Base-by-base conservation (phyloP, 768 basidiomycete species). In the Pholiota molesta region DNA sequence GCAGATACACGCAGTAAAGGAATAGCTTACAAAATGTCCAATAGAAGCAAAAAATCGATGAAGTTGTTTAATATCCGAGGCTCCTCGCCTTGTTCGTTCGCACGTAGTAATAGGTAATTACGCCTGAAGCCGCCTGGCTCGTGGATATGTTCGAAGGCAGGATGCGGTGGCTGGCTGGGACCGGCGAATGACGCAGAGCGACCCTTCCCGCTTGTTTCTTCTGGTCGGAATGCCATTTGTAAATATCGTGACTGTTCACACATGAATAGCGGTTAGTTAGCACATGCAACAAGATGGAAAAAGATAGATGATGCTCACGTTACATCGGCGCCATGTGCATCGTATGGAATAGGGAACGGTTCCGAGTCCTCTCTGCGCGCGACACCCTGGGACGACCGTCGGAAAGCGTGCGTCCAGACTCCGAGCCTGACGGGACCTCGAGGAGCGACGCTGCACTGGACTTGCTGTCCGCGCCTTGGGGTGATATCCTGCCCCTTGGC, bases 41-140 rank as follows among this genome's bases (percentile, higher is more conserved):
- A 99, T 26, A 99, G 81, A 69, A 91, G 91, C 49, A 99, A 77
- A 74, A 99, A 99, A 69, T 98, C 95, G 62, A 98, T 91, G 64
- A 97, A 96, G 70, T 93, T 96, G 69, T 89, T 89, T 31, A 94
- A 79, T 52, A 86, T 85, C 14, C 75, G 82, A 3, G 82, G 87
- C 62, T 90, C 88, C 44, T 83, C 85, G 21, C 74, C 87, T 61
- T 88, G 85, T 63, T 90, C 89, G 52, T 82, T 84, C 3, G 92
- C 89, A 53, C 84, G 86, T 59, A 91, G 74, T 31, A 89, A 77
- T 8, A 98, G 80, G 73, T 94, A 97, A 73, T 96, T 94, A 57
- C 96, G 82, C 66, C 96, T 83, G 76, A 98, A 97, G 1, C 95
- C 96, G 59, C 96, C 96, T 0, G 96, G 97, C 71, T 97, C 93